A percentile compares a stretch with the other conserved stretches of the same genome.
Evolutionary conservation across 352 stramenopile genomes (phyloP).

Genomic region (Pythium volutum): DNA sequence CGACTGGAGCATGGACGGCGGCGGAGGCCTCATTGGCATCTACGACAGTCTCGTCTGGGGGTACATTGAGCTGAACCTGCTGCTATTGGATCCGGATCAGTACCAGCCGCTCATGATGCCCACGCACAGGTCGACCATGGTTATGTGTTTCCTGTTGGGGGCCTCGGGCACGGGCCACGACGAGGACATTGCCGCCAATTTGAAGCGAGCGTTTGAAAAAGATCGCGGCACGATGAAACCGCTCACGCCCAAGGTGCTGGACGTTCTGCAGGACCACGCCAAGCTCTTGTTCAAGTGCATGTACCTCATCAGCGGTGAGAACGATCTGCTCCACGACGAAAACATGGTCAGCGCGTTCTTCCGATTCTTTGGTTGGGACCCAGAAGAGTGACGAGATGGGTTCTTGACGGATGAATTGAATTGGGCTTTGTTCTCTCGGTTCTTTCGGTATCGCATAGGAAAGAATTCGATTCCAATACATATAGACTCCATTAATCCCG

Average conservation of each 20-base stretch:
- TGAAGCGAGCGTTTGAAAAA: not conserved
- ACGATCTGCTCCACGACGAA: constrained; percentile 3
- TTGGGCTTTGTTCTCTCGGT: too few species aligned
- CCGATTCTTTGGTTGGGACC: not conserved
- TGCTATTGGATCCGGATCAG: constrained; percentile 3
- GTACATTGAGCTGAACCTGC: constrained; percentile 21
- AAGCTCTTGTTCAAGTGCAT: constrained; percentile 20
- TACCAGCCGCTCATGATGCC: not conserved
- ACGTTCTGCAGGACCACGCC: constrained; percentile 13
- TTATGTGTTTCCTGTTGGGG: not conserved
- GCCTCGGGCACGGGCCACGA: not conserved
- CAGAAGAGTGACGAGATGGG: too few species aligned
- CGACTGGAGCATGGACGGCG: not conserved
- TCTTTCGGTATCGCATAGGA: too few species aligned
- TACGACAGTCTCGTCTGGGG: constrained; percentile 3
- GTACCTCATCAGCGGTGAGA: constrained; percentile 9
- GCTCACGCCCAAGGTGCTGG: constrained; percentile 15
- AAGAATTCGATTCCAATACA: too few species aligned
- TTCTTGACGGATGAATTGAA: too few species aligned
- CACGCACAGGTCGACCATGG: not conserved
- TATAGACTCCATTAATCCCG: constrained; percentile 4
- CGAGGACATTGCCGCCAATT: not conserved
- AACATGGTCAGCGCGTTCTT: not conserved
- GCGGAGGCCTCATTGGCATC: constrained; percentile 1
- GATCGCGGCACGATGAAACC: constrained; percentile 3